Conservation (phyloP, 202 grass and related monocot species). For the Setaria italica region DNA sequence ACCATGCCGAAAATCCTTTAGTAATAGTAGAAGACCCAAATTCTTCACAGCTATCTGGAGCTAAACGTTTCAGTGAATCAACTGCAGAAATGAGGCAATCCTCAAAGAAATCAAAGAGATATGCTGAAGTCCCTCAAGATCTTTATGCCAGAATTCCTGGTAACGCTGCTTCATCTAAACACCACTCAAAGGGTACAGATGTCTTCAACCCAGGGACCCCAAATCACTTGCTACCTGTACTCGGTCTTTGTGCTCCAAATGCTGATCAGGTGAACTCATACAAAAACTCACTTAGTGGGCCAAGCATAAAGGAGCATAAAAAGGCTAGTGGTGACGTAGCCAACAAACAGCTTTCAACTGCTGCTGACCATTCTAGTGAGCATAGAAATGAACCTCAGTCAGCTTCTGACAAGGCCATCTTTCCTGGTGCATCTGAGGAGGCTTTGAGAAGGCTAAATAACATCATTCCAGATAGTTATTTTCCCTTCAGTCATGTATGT, state of each 20-base stretch:
- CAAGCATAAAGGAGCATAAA: constrained; percentile 65
- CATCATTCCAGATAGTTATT: constrained; percentile 77
- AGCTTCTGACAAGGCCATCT: constrained; percentile 40
- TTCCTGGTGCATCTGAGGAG: constrained; percentile 61
- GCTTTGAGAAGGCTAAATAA: constrained; percentile 68
- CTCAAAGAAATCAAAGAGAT: constrained; percentile 66
- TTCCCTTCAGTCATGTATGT: constrained; percentile 89
- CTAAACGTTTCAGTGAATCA: constrained; percentile 58
- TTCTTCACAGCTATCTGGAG: constrained; percentile 47
- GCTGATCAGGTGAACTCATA: constrained; percentile 70
- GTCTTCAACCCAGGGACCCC: constrained; percentile 61
- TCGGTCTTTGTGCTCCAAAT: constrained; percentile 97
- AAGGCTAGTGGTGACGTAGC: constrained; percentile 53
- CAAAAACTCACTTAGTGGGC: constrained; percentile 48
- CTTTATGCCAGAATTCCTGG: constrained; percentile 51
- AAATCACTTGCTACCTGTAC: constrained; percentile 76
- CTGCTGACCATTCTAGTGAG: constrained; percentile 47
- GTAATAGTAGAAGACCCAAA: constrained; percentile 52
- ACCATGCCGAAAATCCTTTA: constrained; percentile 54
- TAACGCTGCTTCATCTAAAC: constrained; percentile 53
- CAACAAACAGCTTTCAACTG: constrained; percentile 47
- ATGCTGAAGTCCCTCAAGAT: constrained; percentile 62
- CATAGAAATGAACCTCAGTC: constrained; percentile 48
- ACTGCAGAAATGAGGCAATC: constrained; percentile 60
- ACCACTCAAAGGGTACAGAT: constrained; percentile 53